Evolutionary conservation across 164 flowering plant genomes (phyloP), one percentile per base, ranked within the genome.

Genomic region (Aristolochia contorta): DNA sequence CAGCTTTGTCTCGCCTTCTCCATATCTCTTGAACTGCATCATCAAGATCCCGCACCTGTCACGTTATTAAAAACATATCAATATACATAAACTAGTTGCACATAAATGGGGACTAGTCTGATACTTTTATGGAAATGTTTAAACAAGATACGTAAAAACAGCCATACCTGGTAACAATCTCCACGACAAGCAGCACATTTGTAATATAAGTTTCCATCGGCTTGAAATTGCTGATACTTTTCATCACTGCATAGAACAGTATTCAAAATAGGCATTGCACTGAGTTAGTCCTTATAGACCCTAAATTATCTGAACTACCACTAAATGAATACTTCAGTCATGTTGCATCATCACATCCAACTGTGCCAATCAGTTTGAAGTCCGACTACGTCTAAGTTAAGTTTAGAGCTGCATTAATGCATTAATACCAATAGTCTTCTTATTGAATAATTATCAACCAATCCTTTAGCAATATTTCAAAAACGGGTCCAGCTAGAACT

Each of bases 21-120:
- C 99, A 94, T 48, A 94, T 89, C 71, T 94, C 99, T 74, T 70
- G 86, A 58, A 91, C 88, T 65, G 99, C 96, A 79, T 91, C 97
- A 74, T 87, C 91, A 65, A 75, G 81, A 73, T 82, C 87, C 69
- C 67, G 82, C 25, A 91, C 86, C 99, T 94, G 77, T 10, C 16
- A 22, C 16, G 12, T 18, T 3, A 18, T 20, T 18, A 16, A 49
- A 49, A 49, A 18, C 53, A 12, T 49, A 15, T 48, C 16, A 15
- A 3, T 3, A 48, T 49, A 18, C 53, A 18, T 16, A 18, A 49
- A 27, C 53, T 10, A 37, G 43, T 37, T 37, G 43, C 12, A 37
- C 7, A 37, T 4, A 37, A 37, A 37, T 10, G 7, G 43, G 43
- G 12, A 37, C 43, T 7, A 32, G 4, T 0, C 43, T 53, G 1